Base-by-base conservation (phyloP, 495 filamentous ascomycete species). In the Neurospora sp. region DNA sequence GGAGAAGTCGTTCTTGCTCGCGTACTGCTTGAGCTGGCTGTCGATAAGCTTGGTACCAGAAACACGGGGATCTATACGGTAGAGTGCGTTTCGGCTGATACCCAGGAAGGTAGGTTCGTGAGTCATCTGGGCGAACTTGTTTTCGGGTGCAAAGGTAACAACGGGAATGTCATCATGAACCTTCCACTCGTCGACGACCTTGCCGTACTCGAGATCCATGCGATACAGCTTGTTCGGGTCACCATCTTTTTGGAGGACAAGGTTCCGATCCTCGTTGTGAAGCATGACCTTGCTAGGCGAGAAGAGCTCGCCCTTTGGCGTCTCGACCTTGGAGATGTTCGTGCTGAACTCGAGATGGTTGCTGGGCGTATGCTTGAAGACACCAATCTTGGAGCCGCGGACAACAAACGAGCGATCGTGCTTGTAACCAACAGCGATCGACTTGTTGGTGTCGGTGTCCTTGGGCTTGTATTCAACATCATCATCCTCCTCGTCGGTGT, bases 181-280 rank as follows among this genome's bases (percentile, higher is more conserved):
- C 76, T 97, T 98, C 96, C 96, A 99, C 82, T 99, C 96, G 79
- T 99, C 96, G 3, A 98, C 93, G n/a, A 99, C 92, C 85, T 97
- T 98, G 72, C 96, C 96, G 78, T 96, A 96, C 78, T 98, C 96
- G 73, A 99, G 85, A 84, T 99, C 96, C 96, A 99, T 98, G 36
- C 92, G 93, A 78, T 94, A 99, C n/a, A 99, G 85, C 37, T 90
- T 93, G 83, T 99, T 94, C 6, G 96, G 94, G 74, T 98, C 89
- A 40, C 89, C 85, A 38, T 85, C 86, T 76, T 95, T 93, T 79
- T 99, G 96, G 54, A 99, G 83, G 77, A 99, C 94, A 89, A 99
- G 90, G 78, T 96, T 93, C 5, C 89, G 87, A 82, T 99, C 96
- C 80, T 96, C 94, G 2, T 91, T 91, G 77, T 98, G 96, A 38